These are phyloP conservation scores for Pachysandra terminalis DNA, from an alignment of 164 flowering plant species.

Conservation along the genomic window DNA sequence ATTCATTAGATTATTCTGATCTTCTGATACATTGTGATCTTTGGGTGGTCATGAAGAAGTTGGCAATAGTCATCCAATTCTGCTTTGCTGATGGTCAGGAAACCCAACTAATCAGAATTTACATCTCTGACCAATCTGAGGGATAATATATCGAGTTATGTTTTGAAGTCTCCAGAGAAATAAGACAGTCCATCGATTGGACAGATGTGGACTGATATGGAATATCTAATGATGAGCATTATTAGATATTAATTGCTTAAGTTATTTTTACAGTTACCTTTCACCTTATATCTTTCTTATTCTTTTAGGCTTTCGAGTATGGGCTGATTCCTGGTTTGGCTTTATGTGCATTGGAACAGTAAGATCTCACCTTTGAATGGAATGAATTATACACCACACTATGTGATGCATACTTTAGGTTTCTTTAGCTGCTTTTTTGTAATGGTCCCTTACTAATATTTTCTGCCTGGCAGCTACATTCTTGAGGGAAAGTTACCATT, in stretches of 20 bases:
- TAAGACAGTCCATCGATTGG: neutral
- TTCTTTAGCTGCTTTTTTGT: neutral
- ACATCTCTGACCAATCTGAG: neutral
- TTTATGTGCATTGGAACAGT: constrained; percentile 86
- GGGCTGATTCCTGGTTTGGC: constrained; percentile 89
- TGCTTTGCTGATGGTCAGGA: neutral
- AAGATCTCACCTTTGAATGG: constrained; percentile 22
- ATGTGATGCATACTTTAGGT: neutral
- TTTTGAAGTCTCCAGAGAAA: neutral
- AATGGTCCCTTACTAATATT: neutral
- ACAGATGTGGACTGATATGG: neutral
- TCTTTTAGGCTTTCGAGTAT: constrained; percentile 79
- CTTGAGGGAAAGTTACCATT: constrained; percentile 68
- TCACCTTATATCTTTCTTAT: constrained; percentile 4
- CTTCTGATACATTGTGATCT: neutral
- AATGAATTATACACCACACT: neutral
- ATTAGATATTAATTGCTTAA: neutral
- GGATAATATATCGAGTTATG: no score
- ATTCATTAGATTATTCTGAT: neutral
- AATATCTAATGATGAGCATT: neutral
- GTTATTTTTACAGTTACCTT: neutral
- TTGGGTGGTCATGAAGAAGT: neutral
- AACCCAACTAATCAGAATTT: neutral
- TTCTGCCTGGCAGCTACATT: constrained; percentile 53
- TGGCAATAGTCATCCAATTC: neutral